Base-by-base conservation (phyloP, 1,139 yeast species). In the Debaryomyces coudertii region DNA sequence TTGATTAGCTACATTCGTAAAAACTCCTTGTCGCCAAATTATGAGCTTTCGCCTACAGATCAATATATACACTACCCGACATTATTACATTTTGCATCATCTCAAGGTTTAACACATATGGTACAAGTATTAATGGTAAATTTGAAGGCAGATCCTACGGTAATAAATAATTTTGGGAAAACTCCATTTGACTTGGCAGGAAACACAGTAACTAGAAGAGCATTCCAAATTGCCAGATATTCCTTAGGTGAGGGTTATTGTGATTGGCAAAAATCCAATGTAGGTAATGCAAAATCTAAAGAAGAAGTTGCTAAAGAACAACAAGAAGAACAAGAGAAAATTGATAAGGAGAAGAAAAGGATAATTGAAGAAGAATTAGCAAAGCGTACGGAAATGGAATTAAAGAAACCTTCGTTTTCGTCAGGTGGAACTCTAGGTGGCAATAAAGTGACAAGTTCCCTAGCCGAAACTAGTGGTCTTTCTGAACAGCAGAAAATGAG, bases 51-150 rank as follows among this genome's bases (percentile, higher is more conserved):
- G 20, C 97, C 97, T 0, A 61, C 60, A 11, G 54, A 67, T 0
- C 77, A 76, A 46, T 86, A 76, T 55, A 54, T 63, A 4, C 69
- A 72, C 16, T 77, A 87, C 0, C 96, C 98, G 2, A 87, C 95
- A 0, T 65, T 88, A 46, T 71, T 95, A 28, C 96, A 90, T 61
- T 90, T 73, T 62, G 95, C 96, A 0, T 70, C 97, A 0, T 73
- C 84, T 4, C 73, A 83, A 45, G 89, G 89, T 1, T 68, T 85
- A 11, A 73, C 76, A 37, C 89, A 85, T 53, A 83, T 90, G 77
- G 82, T 89, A 4, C 78, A 80, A 34, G 74, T 83, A 0, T 68
- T 95, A 40, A 63, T 93, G 29, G 73, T 78, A 8, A 84, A 80
- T 45, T 65, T 88, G 49, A 83, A 85, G 48, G 89, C 90, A 1